A percentile compares a stretch with the other conserved stretches of the same genome.
phyloP scores from a whole-genome alignment of 371 early-diverging fungal genomes.

The Batkoa obscura region DNA sequence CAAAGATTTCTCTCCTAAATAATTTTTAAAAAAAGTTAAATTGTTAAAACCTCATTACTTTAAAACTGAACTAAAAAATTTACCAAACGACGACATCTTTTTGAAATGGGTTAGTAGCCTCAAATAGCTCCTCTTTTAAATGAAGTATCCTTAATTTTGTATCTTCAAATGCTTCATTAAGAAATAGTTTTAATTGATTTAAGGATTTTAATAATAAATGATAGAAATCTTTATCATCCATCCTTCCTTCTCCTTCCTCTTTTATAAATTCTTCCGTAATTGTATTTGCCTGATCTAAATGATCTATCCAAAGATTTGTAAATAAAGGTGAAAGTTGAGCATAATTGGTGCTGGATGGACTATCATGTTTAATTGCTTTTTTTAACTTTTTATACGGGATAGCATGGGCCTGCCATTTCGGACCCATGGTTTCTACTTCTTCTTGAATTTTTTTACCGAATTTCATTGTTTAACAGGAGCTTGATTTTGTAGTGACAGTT shows the following conservation, averaged over 20 bases:
- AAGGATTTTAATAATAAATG: background rate
- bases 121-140: background rate
- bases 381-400: constrained; percentile 7
- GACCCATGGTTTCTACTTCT: background rate
- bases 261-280: background rate
- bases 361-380: constrained; percentile 3
- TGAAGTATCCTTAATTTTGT: background rate
- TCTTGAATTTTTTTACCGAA: constrained; percentile 1
- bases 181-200: background rate
- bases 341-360: background rate
- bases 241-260: background rate
- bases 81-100: constrained; percentile 1
- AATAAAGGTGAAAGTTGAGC: background rate
- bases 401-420: constrained; percentile 4
- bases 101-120: constrained; percentile 3
- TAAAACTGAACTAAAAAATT: background rate
- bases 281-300: background rate
- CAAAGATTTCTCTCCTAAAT: constrained; percentile 2
- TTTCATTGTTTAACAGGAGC: background rate
- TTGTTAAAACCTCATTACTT: background rate
- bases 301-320: background rate
- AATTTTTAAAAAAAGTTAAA: background rate
- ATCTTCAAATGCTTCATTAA: constrained; percentile 3
- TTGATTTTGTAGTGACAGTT: no score
- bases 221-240: background rate